phyloP scores from a whole-genome alignment of 2,329 filamentous ascomycete genomes.

The Aquanectria penicillioides region DNA sequence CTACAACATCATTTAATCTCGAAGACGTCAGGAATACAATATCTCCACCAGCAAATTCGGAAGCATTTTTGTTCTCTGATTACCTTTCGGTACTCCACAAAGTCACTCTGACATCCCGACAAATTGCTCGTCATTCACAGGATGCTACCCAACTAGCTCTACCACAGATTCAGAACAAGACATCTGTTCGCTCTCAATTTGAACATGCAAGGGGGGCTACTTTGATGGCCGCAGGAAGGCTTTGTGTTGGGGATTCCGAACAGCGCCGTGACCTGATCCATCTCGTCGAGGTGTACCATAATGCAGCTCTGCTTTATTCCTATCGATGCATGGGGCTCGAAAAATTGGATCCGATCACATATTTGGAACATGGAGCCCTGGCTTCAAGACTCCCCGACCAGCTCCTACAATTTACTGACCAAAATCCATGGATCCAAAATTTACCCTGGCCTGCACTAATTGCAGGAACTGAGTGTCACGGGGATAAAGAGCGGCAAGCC shows the following conservation, averaged over 20 bases:
- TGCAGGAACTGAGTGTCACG: not conserved
- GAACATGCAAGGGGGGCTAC: slow-evolving; percentile 41
- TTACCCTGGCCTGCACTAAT: not conserved
- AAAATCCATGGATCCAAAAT: not conserved
- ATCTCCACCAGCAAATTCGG: slow-evolving; percentile 30
- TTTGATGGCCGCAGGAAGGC: slow-evolving; percentile 39
- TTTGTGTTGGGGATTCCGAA: slow-evolving; percentile 26
- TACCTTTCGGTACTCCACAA: slow-evolving; percentile 32
- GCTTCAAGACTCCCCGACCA: not conserved
- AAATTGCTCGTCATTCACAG: not conserved
- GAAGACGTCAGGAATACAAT: slow-evolving; percentile 36
- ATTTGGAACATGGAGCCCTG: not conserved
- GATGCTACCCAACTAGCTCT: no score
- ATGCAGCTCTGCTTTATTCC: slow-evolving; percentile 41
- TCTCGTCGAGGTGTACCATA: slow-evolving; percentile 43
- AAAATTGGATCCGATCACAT: not conserved
- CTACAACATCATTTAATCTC: slow-evolving; percentile 34
- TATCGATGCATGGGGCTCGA: slow-evolving; percentile 37
- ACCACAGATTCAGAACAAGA: not conserved
- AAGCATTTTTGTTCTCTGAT: slow-evolving; percentile 39
- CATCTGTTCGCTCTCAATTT: slow-evolving; percentile 30
- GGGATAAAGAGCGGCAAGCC: not conserved
- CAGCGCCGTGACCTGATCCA: slow-evolving; percentile 40
- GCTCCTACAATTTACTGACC: not conserved
- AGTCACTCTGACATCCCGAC: slow-evolving; percentile 30